phyloP scores from a whole-genome alignment of 1,284 basidiomycete species.

The Tilletia setariae region DNA sequence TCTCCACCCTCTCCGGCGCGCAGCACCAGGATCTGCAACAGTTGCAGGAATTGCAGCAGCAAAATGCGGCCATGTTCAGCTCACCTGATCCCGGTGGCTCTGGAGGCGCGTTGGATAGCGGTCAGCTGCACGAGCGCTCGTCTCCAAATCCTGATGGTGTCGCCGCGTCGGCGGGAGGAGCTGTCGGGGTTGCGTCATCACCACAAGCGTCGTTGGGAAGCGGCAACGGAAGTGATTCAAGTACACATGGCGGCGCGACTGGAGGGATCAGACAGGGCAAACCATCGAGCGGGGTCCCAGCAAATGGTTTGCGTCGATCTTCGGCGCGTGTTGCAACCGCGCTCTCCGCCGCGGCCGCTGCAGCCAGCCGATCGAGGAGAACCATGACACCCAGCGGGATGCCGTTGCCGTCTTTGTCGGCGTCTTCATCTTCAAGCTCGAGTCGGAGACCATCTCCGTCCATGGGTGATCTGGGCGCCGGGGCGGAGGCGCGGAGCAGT shows the following conservation, averaged over 20 bases:
- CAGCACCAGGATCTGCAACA: background rate
- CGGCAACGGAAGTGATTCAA: slow-evolving; percentile 2
- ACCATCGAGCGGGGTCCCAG: background rate
- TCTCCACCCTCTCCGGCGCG: background rate
- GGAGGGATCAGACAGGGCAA: too few relatives aligned
- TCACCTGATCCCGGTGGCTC: background rate
- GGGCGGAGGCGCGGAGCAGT: background rate
- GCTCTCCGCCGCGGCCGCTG: background rate
- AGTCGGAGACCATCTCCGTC: slow-evolving; percentile 3
- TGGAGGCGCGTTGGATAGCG: too few relatives aligned
- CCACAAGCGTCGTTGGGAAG: background rate
- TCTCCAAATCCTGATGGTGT: background rate
- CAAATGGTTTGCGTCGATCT: background rate
- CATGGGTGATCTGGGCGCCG: background rate
- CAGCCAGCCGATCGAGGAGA: background rate
- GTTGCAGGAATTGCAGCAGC: too few relatives aligned
- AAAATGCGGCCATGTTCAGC: too few relatives aligned
- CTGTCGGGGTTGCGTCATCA: background rate
- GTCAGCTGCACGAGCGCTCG: too few relatives aligned
- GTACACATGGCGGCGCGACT: background rate
- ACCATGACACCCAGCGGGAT: slow-evolving; percentile 5
- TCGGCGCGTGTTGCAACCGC: background rate
- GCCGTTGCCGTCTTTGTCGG: slow-evolving; percentile 6
- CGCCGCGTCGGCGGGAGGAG: background rate
- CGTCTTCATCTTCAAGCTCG: background rate